A percentile compares a stretch with the other conserved stretches of the same genome.
Evolutionary conservation across 169 alveolate genomes (phyloP).

Genomic region (Eimeria acervulina): DNA sequence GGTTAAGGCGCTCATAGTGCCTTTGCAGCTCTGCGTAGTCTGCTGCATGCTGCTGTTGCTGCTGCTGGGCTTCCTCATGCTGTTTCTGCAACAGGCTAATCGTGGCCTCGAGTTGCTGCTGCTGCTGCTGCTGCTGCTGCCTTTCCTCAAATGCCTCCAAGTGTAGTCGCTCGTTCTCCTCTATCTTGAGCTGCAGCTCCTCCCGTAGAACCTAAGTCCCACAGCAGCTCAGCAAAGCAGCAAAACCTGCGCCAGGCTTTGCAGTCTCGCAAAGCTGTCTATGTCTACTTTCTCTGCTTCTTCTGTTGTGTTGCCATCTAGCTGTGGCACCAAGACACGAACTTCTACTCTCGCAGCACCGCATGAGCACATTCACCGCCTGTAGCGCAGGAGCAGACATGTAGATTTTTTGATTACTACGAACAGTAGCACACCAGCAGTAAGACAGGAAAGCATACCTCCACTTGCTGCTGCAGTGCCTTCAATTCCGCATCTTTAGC

Average conservation of each 20-base stretch:
- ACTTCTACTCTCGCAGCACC: not conserved
- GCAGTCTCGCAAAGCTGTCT: not conserved
- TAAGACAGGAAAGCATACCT: not conserved
- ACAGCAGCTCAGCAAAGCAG: not conserved
- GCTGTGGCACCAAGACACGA: not conserved
- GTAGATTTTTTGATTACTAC: not conserved
- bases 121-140: conserved; percentile 76
- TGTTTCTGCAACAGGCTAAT: not conserved
- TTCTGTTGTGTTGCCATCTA: not conserved
- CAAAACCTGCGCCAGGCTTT: not conserved
- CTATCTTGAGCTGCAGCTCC: conserved; percentile 69
- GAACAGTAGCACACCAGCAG: conserved; percentile 36
- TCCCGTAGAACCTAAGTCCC: conserved; percentile 21
- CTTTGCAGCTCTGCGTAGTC: conserved; percentile 20
- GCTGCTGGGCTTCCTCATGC: not conserved
- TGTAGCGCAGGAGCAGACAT: not conserved
- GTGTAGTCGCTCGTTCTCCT: conserved; percentile 61
- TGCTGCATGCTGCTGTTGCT: conserved; percentile 27
- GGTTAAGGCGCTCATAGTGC: not conserved
- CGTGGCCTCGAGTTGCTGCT: conserved; percentile 26
- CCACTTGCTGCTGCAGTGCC: conserved; percentile 69
- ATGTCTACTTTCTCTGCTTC: not conserved
- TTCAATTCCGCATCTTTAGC: conserved; percentile 61
- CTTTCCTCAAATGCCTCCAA: conserved; percentile 53
- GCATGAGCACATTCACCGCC: not conserved